Conservation (phyloP, 306 rosid genomes). For the Medicago lupulina region DNA sequence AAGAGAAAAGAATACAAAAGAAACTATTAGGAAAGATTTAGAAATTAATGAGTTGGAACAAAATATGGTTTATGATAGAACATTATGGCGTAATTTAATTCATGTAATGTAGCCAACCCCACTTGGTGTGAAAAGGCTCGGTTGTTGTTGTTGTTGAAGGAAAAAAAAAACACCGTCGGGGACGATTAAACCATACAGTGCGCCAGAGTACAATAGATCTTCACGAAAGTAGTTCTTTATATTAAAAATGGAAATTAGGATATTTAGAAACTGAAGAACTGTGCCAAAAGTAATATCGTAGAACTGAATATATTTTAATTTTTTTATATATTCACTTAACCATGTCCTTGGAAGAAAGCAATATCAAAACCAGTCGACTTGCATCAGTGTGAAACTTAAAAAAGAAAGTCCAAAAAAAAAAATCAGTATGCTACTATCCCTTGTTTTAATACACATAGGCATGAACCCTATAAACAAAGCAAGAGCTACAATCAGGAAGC, state of each 20-base stretch:
- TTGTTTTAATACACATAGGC: slow-evolving; percentile 4
- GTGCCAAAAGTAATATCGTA: neutral
- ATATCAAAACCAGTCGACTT: slow-evolving; percentile 15
- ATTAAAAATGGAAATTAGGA: neutral
- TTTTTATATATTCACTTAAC: neutral
- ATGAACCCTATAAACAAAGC: neutral
- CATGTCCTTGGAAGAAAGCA: neutral
- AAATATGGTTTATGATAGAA: too few relatives aligned
- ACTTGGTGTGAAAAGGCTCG: too few relatives aligned
- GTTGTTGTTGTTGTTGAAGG: too few relatives aligned
- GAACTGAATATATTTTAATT: neutral
- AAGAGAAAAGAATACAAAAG: too few relatives aligned
- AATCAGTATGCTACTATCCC: slow-evolving; percentile 2
- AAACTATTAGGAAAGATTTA: too few relatives aligned
- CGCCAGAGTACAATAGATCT: neutral
- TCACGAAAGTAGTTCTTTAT: neutral
- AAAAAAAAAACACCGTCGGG: neutral
- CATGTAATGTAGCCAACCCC: too few relatives aligned
- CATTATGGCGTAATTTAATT: too few relatives aligned
- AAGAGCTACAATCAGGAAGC: slow-evolving; percentile 20
- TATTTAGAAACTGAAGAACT: neutral
- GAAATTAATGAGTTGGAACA: too few relatives aligned
- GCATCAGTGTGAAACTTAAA: slow-evolving; percentile 19
- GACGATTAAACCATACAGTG: neutral
- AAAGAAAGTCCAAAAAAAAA: slow-evolving; percentile 8